These are phyloP conservation scores for Lagenidium sp. DNA, from an alignment of 352 stramenopile genomes.

Conservation along the genomic window DNA sequence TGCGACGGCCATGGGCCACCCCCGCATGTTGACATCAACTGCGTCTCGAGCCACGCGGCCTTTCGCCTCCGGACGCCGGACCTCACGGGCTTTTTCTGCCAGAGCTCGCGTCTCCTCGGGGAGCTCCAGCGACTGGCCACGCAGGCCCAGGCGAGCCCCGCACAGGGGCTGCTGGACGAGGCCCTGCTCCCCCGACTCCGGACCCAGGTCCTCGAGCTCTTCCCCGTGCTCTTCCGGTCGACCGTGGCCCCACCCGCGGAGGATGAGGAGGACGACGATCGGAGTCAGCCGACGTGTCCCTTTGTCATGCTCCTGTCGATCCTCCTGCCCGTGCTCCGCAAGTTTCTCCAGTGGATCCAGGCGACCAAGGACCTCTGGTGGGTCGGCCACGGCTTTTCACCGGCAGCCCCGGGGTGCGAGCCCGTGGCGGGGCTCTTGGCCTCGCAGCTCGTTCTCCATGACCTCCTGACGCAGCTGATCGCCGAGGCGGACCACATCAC, in stretches of 20 bases:
- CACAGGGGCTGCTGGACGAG: neutral
- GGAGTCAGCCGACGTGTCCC: slow-evolving; percentile 13
- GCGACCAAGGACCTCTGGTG: slow-evolving; percentile 29
- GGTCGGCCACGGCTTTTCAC: too few relatives aligned
- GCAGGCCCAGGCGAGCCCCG: neutral
- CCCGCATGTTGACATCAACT: slow-evolving; percentile 8
- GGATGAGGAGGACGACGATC: neutral
- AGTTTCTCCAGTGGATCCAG: slow-evolving; percentile 40
- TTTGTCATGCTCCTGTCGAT: slow-evolving; percentile 66
- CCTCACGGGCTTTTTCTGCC: slow-evolving; percentile 27
- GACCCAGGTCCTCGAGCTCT: neutral
- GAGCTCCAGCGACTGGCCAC: slow-evolving; percentile 24
- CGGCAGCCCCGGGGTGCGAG: neutral
- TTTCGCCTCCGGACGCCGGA: slow-evolving; percentile 10
- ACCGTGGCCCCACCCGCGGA: neutral
- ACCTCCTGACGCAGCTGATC: slow-evolving; percentile 25
- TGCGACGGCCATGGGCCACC: slow-evolving; percentile 6
- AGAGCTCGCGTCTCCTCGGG: slow-evolving; percentile 26
- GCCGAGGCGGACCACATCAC: slow-evolving; percentile 20
- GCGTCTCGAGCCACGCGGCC: slow-evolving; percentile 6
- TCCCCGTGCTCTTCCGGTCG: neutral
- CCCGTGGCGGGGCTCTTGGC: slow-evolving; percentile 9
- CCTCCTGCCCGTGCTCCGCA: slow-evolving; percentile 38
- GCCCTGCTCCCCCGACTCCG: too few relatives aligned
- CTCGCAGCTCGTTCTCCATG: slow-evolving; percentile 38